Percentiles rank a stretch among this genome's conserved stretches.
These are phyloP conservation scores for Withania somnifera DNA, from an alignment of 305 asterid genomes.

Conservation along the genomic window DNA sequence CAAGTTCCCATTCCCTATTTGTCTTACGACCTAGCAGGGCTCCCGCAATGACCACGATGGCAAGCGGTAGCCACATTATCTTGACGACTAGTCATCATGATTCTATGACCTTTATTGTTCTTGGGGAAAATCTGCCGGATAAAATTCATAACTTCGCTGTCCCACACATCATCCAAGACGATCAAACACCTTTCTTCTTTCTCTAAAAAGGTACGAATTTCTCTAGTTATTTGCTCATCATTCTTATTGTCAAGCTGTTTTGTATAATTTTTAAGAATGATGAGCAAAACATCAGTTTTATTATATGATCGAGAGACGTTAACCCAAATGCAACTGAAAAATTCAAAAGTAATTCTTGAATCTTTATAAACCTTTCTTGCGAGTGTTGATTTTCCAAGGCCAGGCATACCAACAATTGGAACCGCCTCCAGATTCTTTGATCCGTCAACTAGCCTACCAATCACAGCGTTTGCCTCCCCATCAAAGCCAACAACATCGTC, in stretches of 20 bases:
- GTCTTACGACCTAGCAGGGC: neutral
- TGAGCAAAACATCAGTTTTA: slow-evolving; percentile 17
- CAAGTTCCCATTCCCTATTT: neutral
- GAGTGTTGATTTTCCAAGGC: slow-evolving; percentile 28
- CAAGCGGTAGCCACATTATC: slow-evolving; percentile 18
- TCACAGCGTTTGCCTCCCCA: slow-evolving; percentile 12
- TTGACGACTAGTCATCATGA: slow-evolving; percentile 24
- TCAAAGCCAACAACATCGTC: slow-evolving; percentile 25
- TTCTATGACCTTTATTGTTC: slow-evolving; percentile 10
- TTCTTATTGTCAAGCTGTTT: slow-evolving; percentile 1
- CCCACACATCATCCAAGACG: slow-evolving; percentile 32
- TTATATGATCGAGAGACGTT: slow-evolving; percentile 18
- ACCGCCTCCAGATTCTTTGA: slow-evolving; percentile 15
- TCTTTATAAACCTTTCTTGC: slow-evolving; percentile 22
- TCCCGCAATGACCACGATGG: slow-evolving; percentile 12
- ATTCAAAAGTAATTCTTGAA: slow-evolving; percentile 15
- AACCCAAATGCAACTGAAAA: slow-evolving; percentile 20
- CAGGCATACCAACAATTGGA: slow-evolving; percentile 29
- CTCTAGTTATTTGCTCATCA: slow-evolving; percentile 6
- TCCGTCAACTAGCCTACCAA: slow-evolving; percentile 4
- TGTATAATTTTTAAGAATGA: slow-evolving; percentile 9
- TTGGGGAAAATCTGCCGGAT: slow-evolving; percentile 19
- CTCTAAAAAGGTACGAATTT: neutral
- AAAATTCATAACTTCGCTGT: slow-evolving; percentile 17
- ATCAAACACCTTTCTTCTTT: slow-evolving; percentile 15